phyloP scores from a whole-genome alignment of 2,329 filamentous ascomycete species.

The Xylariomycetidae sp. region DNA sequence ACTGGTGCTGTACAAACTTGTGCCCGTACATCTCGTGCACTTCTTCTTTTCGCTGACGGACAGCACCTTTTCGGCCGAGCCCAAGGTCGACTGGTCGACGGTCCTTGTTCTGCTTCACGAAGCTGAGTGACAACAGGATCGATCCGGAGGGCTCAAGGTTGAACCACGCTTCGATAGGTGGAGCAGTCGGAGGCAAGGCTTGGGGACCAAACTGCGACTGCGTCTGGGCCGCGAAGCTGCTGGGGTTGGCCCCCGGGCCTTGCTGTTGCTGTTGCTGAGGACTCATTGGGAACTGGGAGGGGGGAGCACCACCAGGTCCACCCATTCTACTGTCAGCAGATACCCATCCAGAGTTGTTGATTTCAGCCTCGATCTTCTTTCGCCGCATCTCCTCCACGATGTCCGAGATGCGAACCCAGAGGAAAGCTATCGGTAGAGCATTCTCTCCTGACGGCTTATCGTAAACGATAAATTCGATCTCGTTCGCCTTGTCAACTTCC shows the following conservation, averaged over 20 bases:
- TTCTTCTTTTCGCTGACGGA: slow-evolving; percentile 96
- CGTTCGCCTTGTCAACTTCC: slow-evolving; percentile 96
- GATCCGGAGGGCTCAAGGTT: slow-evolving; percentile 90
- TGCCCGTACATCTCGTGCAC: slow-evolving; percentile 98
- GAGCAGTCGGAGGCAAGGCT: slow-evolving; percentile 46
- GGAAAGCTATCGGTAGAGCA: slow-evolving; percentile 84
- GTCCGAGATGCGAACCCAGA: slow-evolving; percentile 95
- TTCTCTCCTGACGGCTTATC: slow-evolving; percentile 91
- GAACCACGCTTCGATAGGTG: slow-evolving; percentile 88
- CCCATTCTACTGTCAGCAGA: slow-evolving; percentile 96
- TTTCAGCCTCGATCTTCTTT: slow-evolving; percentile 94
- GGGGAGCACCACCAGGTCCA: slow-evolving; percentile 34
- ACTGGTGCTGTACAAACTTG: slow-evolving; percentile 97
- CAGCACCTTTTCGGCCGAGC: slow-evolving; percentile 88
- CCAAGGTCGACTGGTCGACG: slow-evolving; percentile 79
- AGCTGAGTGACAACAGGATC: slow-evolving; percentile 86
- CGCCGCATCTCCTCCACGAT: slow-evolving; percentile 96
- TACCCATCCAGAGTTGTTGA: slow-evolving; percentile 92
- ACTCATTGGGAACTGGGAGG: slow-evolving; percentile 54
- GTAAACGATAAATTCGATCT: slow-evolving; percentile 96
- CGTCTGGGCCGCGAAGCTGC: slow-evolving; percentile 23
- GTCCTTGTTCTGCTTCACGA: slow-evolving; percentile 84
- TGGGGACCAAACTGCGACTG: slow-evolving; percentile 27
- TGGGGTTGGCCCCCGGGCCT: slow-evolving; percentile 38
- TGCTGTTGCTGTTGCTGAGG: slow-evolving; percentile 37